Base-by-base conservation (phyloP, 75 land plant genomes). In the Cupressus sempervirens region DNA sequence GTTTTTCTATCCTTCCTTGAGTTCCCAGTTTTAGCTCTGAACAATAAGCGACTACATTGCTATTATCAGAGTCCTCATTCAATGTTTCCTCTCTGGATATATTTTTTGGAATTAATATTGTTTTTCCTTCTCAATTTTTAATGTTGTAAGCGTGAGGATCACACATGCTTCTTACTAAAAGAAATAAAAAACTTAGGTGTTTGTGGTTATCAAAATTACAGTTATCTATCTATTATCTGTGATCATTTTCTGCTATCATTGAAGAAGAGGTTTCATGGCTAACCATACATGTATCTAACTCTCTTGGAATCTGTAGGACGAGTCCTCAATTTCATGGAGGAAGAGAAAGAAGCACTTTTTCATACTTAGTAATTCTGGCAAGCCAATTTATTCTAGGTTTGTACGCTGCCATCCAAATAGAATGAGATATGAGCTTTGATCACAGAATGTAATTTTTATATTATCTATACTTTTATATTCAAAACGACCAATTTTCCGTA, bases 381-480 rank as follows among this genome's bases (percentile, higher is more conserved):
- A 98, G 82, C 99, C 99, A 41, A 93, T 98, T 83, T 98, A 94
- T 83, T 96, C 99, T 41, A 96, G 99, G 99, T 98, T 53, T 80
- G 84, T 40, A 41, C 12, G 68, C 16, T 84, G 54, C 72, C 45
- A 54, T 72, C 68, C n/a, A 14, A 38, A 46, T 30, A 29, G 79
- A 40, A 46, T 48, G 16, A 83, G 38, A 35, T 67, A 76, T 68
- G 18, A 56, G 67, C 32, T 68, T 67, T 86, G 35, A 30, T 86
- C 30, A 82, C 29, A 18, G 29, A 0, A 48, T 15, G 38, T 40
- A 34, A 8, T 82, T 62, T 82, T 46, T 58, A 11, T 30, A 50
- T 26, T 20, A 85, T n/a, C 35, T 41, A 18, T 73, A 9, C 46
- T 29, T 58, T 83, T 30, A 53, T 46, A 35, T n/a, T 79, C 29